These are phyloP conservation scores for Lolium perenne DNA, from an alignment of 176 grass and related monocot species.

Conservation along the genomic window DNA sequence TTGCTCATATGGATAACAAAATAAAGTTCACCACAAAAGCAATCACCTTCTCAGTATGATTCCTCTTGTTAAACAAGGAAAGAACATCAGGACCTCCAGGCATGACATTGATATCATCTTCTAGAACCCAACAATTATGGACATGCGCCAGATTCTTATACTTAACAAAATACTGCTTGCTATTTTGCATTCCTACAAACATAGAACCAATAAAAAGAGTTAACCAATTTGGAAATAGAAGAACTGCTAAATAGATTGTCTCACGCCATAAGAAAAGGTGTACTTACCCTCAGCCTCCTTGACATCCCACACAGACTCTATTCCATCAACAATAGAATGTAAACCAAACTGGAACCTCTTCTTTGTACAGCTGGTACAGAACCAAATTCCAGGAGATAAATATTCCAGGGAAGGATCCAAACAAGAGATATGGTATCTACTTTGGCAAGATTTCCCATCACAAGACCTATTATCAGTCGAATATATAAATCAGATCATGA, in stretches of 20 bases:
- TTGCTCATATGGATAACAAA: constrained; percentile 23
- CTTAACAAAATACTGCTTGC: constrained; percentile 75
- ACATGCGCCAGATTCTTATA: constrained; percentile 87
- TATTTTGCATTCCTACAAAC: constrained; percentile 52
- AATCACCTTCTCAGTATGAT: constrained; percentile 70
- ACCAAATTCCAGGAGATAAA: constrained; percentile 61
- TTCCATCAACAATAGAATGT: constrained; percentile 61
- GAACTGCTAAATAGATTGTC: not conserved
- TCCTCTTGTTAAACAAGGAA: constrained; percentile 63
- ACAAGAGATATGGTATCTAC: constrained; percentile 76
- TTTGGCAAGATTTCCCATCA: constrained; percentile 77
- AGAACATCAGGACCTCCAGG: constrained; percentile 55
- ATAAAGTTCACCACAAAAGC: not conserved
- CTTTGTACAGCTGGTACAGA: constrained; percentile 68
- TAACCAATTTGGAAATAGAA: constrained; percentile 18
- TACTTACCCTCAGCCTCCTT: constrained; percentile 87
- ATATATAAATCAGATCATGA: not conserved
- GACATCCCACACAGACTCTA: constrained; percentile 82
- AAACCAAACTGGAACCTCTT: constrained; percentile 71
- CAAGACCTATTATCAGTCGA: constrained; percentile 56
- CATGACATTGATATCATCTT: constrained; percentile 58
- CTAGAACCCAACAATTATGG: constrained; percentile 84
- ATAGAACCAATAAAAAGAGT: constrained; percentile 12
- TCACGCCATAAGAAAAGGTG: not conserved
- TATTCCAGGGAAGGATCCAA: constrained; percentile 47